Evolutionary conservation across 495 filamentous ascomycete species (phyloP), one percentile per base, ranked within the genome.

Genomic region (Aspergillus mulundensis): DNA sequence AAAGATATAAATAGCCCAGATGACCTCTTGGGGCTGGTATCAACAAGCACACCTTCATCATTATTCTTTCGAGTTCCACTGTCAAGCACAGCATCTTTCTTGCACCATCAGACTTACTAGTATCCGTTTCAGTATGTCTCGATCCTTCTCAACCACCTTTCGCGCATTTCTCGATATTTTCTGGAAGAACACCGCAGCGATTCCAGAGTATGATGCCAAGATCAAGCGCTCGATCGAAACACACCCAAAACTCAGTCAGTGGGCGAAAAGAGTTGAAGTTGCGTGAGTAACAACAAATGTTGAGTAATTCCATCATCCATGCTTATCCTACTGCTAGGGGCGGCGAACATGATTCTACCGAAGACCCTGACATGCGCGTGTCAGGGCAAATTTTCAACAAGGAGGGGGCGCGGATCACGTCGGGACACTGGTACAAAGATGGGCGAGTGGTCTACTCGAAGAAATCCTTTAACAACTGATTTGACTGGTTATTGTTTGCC

Each of bases 1-100:
- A 38, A 15, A 52, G 39, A 52, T 52, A 52, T 52, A 52, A 52
- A 40, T 25, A n/a, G n/a, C n/a, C n/a, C n/a, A n/a, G 49, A 50
- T 34, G 41, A 40, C 16, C n/a, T n/a, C n/a, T n/a, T 41, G 8
- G 32, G 19, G 49, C 41, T 52, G 49, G 24, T 30, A 40, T 20
- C 49, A 52, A 5, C 15, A 15, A 52, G 49, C 39, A 52, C 49
- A 40, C n/a, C n/a, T n/a, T 52, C 49, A 39, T 52, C 3, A 52
- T 41, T 38, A 52, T 52, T 40, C 49, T 34, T 40, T 52, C 41
- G 23, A n/a, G 49, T 34, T 34, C 41, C 49, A 52, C 10, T 5
- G 5, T 10, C 28, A 30, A 5, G 10, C 10, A 30, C 28, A 30
- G 10, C 28, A 30, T 5, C 10, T 39, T 19, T 40, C 19, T 38